Conservation (phyloP, 306 rosid genomes). For the Ormosia emarginata region DNA sequence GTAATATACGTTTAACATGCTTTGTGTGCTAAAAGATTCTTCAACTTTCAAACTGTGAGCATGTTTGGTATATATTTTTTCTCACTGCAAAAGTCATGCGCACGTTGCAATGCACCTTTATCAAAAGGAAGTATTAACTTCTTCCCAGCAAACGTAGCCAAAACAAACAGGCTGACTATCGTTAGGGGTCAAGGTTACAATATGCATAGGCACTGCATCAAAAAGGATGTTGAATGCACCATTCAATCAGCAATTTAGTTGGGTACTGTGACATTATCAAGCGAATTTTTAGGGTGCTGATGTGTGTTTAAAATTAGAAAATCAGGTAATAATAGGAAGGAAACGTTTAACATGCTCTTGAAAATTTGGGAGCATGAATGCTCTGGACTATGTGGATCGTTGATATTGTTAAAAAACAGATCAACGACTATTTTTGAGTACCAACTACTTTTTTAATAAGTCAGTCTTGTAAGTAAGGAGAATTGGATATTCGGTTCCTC, state of each 20-base stretch:
- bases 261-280: neutral
- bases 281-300: neutral
- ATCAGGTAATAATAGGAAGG: neutral
- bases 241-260: neutral
- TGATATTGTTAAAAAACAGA: too few relatives aligned
- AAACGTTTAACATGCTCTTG: too few relatives aligned
- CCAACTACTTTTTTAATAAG: too few relatives aligned
- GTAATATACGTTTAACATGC: too few relatives aligned
- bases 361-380: too few relatives aligned
- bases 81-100: neutral
- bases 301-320: neutral
- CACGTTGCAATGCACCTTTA: neutral
- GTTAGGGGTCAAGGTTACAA: neutral
- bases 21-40: slow-evolving; percentile 12
- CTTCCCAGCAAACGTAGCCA: too few relatives aligned
- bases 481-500: too few relatives aligned
- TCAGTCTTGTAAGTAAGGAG: too few relatives aligned
- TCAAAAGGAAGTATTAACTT: too few relatives aligned
- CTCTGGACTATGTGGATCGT: too few relatives aligned
- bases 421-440: too few relatives aligned
- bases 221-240: neutral
- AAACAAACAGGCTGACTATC: neutral
- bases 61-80: neutral
- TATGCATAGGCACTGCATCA: neutral
- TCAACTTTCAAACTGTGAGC: neutral